Conservation (phyloP, 257 asterid genomes). For the Plectranthus barbatus region DNA sequence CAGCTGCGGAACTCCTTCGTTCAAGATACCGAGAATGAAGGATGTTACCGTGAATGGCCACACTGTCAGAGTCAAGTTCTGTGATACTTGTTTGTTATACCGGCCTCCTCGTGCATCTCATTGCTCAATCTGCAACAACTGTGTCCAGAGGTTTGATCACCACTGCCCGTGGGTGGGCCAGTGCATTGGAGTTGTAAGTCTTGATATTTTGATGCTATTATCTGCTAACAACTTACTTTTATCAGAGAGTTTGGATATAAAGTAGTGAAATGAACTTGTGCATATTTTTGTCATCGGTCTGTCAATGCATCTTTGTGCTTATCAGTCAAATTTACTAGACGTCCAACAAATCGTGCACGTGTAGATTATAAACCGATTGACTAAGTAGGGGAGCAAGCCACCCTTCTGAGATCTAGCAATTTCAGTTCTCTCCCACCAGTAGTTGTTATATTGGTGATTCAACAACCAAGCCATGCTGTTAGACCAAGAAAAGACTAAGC, state of each 20-base stretch:
- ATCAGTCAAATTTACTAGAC: too few species aligned
- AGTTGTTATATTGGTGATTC: too few species aligned
- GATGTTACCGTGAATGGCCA: slow-evolving; percentile 61
- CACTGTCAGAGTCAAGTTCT: slow-evolving; percentile 60
- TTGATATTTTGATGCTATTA: background rate
- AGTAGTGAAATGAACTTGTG: background rate
- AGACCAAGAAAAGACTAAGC: background rate
- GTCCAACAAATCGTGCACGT: too few species aligned
- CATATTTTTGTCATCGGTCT: background rate
- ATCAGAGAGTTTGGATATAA: background rate
- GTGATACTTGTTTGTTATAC: slow-evolving; percentile 79
- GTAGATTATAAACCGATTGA: background rate
- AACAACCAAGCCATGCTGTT: too few species aligned
- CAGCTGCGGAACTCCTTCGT: slow-evolving; percentile 29
- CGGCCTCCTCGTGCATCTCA: slow-evolving; percentile 96
- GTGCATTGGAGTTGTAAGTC: slow-evolving; percentile 83
- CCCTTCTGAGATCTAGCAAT: background rate
- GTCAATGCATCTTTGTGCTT: too few species aligned
- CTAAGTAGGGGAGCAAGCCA: background rate
- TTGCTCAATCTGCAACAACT: slow-evolving; percentile 94
- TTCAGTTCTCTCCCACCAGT: background rate
- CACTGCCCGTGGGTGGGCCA: slow-evolving; percentile 99
- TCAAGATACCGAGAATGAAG: slow-evolving; percentile 64
- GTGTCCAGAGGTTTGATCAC: slow-evolving; percentile 94
- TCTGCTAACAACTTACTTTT: background rate